Percentiles rank a stretch among this genome's conserved stretches.
These are phyloP conservation scores for Pseudogymnoascus sp. DNA, from an alignment of 2,329 filamentous ascomycete species.

Conservation along the genomic window DNA sequence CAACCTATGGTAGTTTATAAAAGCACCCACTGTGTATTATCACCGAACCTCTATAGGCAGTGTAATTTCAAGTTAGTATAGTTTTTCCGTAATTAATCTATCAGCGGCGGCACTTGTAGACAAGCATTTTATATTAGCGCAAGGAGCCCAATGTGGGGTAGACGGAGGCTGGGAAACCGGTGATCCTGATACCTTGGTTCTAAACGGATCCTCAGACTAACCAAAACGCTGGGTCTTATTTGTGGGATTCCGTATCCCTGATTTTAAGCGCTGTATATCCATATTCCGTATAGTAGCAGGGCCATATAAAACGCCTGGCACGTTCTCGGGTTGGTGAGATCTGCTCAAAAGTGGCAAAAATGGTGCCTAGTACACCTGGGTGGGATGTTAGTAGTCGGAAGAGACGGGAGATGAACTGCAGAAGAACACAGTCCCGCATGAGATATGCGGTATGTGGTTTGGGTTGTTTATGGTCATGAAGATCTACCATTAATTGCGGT, in stretches of 20 bases:
- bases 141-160: background rate
- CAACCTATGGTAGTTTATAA: background rate
- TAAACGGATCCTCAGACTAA: background rate
- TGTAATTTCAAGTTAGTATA: background rate
- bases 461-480: background rate
- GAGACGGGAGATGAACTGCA: background rate
- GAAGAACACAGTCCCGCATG: background rate
- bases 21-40: background rate
- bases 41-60: background rate
- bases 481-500: background rate
- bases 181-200: background rate
- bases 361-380: background rate
- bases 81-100: conserved; percentile 7
- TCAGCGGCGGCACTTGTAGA: conserved; percentile 2
- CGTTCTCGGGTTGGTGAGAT: background rate
- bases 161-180: background rate
- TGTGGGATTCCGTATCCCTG: conserved; percentile 3
- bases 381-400: background rate
- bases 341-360: background rate
- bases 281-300: background rate
- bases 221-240: conserved; percentile 1
- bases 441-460: background rate
- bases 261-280: background rate
- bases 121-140: background rate
- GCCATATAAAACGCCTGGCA: background rate